Evolutionary conservation across 225 moss, liverwort and hornwort species (phyloP).

Genomic region (Rhytidiadelphus loreus): DNA sequence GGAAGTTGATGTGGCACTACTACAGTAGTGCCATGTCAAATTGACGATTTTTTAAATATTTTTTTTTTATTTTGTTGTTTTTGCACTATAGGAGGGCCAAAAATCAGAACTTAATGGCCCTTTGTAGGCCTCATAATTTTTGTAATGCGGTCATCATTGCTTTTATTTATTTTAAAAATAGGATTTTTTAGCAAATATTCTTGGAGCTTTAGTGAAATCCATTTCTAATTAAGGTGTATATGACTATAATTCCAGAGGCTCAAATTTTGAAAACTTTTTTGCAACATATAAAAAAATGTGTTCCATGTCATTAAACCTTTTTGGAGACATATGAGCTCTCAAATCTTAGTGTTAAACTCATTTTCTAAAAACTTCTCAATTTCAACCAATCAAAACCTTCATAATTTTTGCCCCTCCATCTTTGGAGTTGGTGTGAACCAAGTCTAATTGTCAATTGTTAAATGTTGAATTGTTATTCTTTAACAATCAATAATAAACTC

Average conservation of each 20-base stretch:
- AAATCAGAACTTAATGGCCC: too few relatives aligned
- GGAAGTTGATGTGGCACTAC: too few relatives aligned
- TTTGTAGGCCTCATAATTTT: too few relatives aligned
- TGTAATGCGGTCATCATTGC: fast-evolving
- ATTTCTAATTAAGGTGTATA: fast-evolving
- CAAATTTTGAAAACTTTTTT: neutral
- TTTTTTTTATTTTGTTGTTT: too few relatives aligned
- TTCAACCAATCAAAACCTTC: neutral
- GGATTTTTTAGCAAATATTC: fast-evolving
- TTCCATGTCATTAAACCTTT: fast-evolving
- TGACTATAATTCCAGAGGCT: fast-evolving
- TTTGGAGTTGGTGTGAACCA: neutral
- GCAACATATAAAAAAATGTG: fast-evolving
- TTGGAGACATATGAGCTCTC: too few relatives aligned
- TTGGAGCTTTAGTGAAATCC: fast-evolving
- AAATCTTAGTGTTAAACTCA: neutral
- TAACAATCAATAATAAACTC: neutral
- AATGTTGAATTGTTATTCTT: neutral
- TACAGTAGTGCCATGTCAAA: too few relatives aligned
- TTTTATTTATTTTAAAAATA: neutral
- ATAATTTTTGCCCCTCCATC: fast-evolving
- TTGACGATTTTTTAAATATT: too few relatives aligned
- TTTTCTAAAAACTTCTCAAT: fast-evolving
- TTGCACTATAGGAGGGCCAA: too few relatives aligned
- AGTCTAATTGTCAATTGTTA: neutral